Conservation (phyloP, 257 asterid species). For the Petunia axillaris region DNA sequence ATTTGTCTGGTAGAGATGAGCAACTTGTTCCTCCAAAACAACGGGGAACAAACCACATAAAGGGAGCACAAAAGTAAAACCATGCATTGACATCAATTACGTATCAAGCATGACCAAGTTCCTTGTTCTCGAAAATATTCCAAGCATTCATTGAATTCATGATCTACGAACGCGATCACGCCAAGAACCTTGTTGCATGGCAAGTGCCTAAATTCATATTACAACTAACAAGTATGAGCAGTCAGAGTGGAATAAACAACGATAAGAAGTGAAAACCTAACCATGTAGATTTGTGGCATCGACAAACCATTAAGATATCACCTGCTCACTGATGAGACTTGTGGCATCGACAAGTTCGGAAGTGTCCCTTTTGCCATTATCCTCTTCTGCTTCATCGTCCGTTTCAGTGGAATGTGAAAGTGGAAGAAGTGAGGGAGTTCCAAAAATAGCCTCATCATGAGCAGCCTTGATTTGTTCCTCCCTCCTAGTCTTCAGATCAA, state of each 20-base stretch:
- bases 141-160: conserved; percentile 29
- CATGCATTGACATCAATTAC: neutral
- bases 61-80: neutral
- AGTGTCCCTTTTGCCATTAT: conserved; percentile 29
- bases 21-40: neutral
- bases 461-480: conserved; percentile 73
- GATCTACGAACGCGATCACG: conserved; percentile 67
- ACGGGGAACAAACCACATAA: neutral
- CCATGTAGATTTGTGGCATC: conserved; percentile 37
- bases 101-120: neutral
- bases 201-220: conserved; percentile 46
- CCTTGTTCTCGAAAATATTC: neutral
- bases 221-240: conserved; percentile 3
- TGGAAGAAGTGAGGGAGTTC: conserved; percentile 58
- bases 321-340: conserved; percentile 77
- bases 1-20: neutral
- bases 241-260: neutral
- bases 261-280: conserved; percentile 18
- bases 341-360: conserved; percentile 38
- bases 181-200: conserved; percentile 77
- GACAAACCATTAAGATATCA: conserved; percentile 32
- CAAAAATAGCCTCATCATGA: conserved; percentile 89
- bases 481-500: conserved; percentile 55
- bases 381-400: conserved; percentile 42
- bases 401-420: conserved; percentile 43